Conservation (phyloP, 148 eudicot species). For the Suaeda aralocaspica region DNA sequence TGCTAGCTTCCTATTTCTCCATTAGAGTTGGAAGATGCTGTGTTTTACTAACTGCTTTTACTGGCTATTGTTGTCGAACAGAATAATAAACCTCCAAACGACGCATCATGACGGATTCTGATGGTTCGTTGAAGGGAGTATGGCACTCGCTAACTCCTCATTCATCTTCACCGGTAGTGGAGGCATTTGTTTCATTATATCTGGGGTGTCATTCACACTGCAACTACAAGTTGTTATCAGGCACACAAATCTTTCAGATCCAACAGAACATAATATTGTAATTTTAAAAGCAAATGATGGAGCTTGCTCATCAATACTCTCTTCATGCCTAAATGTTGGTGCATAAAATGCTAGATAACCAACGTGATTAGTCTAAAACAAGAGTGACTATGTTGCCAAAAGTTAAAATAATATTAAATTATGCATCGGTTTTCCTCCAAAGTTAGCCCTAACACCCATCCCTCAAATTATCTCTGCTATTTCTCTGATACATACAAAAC, state of each 20-base stretch:
- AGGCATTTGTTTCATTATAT: slow-evolving; percentile 98
- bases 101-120: slow-evolving; percentile 41
- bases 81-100: not conserved
- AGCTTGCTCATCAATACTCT: no score
- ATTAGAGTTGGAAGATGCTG: not conserved
- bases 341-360: no score
- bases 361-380: no score
- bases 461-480: no score
- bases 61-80: slow-evolving; percentile 6
- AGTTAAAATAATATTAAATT: no score
- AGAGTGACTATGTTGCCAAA: no score
- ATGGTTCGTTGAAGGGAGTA: slow-evolving; percentile 54
- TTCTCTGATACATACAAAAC: no score
- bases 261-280: slow-evolving; percentile 1
- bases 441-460: no score
- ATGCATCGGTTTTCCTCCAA: no score
- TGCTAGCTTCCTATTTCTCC: slow-evolving; percentile 13
- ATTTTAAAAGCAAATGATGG: no score
- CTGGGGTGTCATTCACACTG: slow-evolving; percentile 79
- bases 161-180: slow-evolving; percentile 85
- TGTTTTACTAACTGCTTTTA: slow-evolving; percentile 20
- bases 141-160: slow-evolving; percentile 65
- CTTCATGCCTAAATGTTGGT: no score
- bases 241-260: slow-evolving; percentile 2
- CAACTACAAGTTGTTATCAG: slow-evolving; percentile 18